phyloP scores from a whole-genome alignment of 2,329 filamentous ascomycete genomes.

The Pseudogymnoascus sp. region DNA sequence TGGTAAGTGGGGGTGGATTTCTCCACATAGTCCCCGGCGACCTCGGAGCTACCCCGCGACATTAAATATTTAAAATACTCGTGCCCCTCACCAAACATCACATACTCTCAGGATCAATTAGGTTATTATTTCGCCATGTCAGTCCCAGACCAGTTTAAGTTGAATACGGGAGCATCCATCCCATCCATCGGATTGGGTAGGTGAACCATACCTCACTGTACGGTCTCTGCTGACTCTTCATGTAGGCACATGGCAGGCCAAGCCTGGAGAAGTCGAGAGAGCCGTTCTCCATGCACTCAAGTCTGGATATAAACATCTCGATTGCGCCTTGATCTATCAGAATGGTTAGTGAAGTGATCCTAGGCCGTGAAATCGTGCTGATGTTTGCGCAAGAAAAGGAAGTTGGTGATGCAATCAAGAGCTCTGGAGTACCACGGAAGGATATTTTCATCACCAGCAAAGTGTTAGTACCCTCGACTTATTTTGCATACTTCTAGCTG shows the following conservation, averaged over 20 bases:
- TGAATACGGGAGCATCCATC: constrained; percentile 26
- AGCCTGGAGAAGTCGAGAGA: constrained; percentile 34
- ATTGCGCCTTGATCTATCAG: constrained; percentile 16
- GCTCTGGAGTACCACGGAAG: constrained; percentile 29
- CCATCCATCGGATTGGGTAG: constrained; percentile 30
- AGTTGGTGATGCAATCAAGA: constrained; percentile 32
- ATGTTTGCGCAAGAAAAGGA: constrained; percentile 26
- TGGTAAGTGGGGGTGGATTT: background rate
- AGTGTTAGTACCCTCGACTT: constrained; percentile 23
- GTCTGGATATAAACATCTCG: constrained; percentile 42
- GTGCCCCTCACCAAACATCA: background rate
- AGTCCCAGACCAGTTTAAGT: background rate
- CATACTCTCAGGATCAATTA: constrained; percentile 16
- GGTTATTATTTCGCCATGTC: constrained; percentile 5
- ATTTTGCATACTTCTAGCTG: background rate
- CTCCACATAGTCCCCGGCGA: background rate
- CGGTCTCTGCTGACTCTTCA: background rate
- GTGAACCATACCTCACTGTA: background rate
- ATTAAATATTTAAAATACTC: background rate
- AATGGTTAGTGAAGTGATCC: constrained; percentile 8
- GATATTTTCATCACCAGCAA: constrained; percentile 44
- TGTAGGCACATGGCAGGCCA: constrained; percentile 10
- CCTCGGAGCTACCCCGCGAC: background rate
- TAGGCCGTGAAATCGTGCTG: background rate
- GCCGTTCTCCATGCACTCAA: constrained; percentile 51